A percentile compares a stretch with the other conserved stretches of the same genome.
These are phyloP conservation scores for Cercospora canescens DNA, from an alignment of 2,329 filamentous ascomycete species.

Conservation along the genomic window DNA sequence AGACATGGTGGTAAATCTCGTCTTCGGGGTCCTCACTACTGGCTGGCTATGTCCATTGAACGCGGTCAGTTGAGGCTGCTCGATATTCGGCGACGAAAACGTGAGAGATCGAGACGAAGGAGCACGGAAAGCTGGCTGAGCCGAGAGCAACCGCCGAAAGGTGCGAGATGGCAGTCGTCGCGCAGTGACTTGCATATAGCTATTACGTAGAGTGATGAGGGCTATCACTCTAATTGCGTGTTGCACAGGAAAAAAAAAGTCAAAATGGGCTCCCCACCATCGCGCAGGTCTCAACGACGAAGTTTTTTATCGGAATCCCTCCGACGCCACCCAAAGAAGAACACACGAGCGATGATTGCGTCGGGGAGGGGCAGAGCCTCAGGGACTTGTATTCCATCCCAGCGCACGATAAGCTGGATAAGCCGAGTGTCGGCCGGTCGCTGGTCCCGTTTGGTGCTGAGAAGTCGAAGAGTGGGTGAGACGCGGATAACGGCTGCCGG, in stretches of 20 bases:
- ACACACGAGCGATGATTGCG: background rate
- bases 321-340: background rate
- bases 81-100: background rate
- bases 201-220: background rate
- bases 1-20: constrained; percentile 11
- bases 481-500: background rate
- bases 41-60: constrained; percentile 6
- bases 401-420: background rate
- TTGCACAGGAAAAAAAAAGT: constrained; percentile 8
- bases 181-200: background rate
- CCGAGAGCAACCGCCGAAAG: constrained; percentile 8
- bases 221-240: background rate
- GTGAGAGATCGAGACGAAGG: background rate
- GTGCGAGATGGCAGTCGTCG: background rate
- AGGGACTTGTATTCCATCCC: background rate
- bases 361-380: constrained; percentile 1
- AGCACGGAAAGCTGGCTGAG: background rate
- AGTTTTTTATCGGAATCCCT: background rate
- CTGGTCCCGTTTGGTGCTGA: background rate
- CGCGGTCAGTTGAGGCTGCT: background rate
- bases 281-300: constrained; percentile 2
- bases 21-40: background rate
- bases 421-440: background rate
- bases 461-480: background rate
- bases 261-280: constrained; percentile 6